Base-by-base conservation (phyloP, 352 stramenopile genomes). In the Salisapilia sapeloensis region DNA sequence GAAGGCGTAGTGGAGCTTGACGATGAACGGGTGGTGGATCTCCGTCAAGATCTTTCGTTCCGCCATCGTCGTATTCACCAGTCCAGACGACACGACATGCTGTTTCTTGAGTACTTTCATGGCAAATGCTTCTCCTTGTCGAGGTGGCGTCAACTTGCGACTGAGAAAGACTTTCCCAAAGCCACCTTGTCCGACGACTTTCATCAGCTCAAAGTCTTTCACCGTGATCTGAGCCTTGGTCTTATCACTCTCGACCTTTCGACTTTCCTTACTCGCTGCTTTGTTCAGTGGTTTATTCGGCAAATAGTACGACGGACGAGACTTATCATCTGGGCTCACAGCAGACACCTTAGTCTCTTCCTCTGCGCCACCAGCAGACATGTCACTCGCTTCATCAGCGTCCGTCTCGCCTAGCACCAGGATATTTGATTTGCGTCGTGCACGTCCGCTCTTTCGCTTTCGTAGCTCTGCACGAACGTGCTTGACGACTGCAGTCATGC, bases 151-250 rank as follows among this genome's bases (percentile, higher is more conserved):
- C 3, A 79, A 83, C 60, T 99, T 96, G 35, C 86, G 74, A 4
- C 96, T 94, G 18, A 98, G 56, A 51, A 98, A 98, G 11, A 99
- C 94, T 60, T 98, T 97, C 57, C 90, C 92, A 53, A 97, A 97
- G 44, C 50, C 93, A 41, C 92, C 92, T 53, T 98, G 96, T 4
- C 93, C 93, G 31, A 98, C 93, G 38, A 98, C 84, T 48, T 97
- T 96, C 35, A 98, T 70, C 42, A 98, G 66, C 36, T 98, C 92
- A 50, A 98, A 99, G 35, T 91, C 79, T 24, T 80, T 79, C 40
- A 95, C 65, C 4, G 66, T 71, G 13, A 94, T 74, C 23, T 70
- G 43, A 3, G 53, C 37, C 14, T 55, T 40, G n/a, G 6, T 10
- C 29, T 51, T 44, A 29, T 52, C 38, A 20, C 46, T 29, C 17